Evolutionary conservation across 2,329 filamentous ascomycete genomes (phyloP), one percentile per base, ranked within the genome.

Genomic region (Ophiostoma himal-ulmi): DNA sequence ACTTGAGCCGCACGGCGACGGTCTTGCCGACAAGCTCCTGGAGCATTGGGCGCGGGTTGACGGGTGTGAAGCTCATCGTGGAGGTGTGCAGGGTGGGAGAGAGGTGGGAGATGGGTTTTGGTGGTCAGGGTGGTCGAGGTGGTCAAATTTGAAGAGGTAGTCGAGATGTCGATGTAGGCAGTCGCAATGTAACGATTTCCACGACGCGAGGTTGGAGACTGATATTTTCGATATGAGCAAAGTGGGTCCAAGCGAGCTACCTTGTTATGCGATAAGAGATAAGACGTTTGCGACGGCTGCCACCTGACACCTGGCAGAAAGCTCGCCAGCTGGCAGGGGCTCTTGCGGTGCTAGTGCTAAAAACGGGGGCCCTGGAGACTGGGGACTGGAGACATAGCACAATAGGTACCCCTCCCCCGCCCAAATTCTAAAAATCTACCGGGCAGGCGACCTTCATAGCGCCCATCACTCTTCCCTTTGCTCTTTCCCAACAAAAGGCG

Each of bases 1-100:
- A 99, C 86, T 99, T 99, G 74, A 99, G 87, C 76, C 94, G 92
- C 74, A 99, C 91, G 74, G 94, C 85, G 78, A 99, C 89, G 77
- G 94, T 88, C 80, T 96, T 91, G 83, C 96, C 91, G 82, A 99
- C 91, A 74, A 97, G 89, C 78, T 89, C 89, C 84, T 97, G 93
- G 79, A 99, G 91, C 86, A 97, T 93, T 62, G 95, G 95, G 80
- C 94, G 92, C 78, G 95, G 95, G 86, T 99, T 99, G 78, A 98
- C 85, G 74, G 95, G 95, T 80, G 96, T 90, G 83, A 96, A 96
- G 72, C 73, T 74, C 74, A 75, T 75, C 17, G 54, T 70, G 22
- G n/a, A 26, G n/a, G 66, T n/a, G 64, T 20, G 62, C 17, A 36
- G 10, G 34, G 52, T 68, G 20, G 30, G 57, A 64, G 52, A 26